Evolutionary conservation across 83 land plant species (phyloP).

Genomic region (Picea mariana): DNA sequence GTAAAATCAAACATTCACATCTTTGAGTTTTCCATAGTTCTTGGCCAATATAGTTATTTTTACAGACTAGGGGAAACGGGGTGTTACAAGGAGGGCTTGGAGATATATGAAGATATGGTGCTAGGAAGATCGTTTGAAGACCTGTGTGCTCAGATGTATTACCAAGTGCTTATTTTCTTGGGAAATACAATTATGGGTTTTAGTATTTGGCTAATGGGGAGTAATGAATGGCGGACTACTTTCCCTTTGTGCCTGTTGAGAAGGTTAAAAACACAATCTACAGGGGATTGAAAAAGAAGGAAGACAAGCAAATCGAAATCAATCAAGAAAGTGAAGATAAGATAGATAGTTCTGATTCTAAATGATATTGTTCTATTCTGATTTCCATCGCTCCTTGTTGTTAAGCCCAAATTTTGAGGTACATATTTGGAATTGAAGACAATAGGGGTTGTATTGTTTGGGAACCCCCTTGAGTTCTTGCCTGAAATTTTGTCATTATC

Average conservation of each 20-base stretch:
- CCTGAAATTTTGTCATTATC: too few relatives aligned
- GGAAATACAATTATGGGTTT: constrained; percentile 56
- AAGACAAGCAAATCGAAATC: neutral
- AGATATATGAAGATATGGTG: too few relatives aligned
- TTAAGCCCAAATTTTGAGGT: neutral
- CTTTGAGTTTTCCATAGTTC: too few relatives aligned
- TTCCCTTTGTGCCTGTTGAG: constrained; percentile 75
- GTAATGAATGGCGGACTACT: constrained; percentile 38
- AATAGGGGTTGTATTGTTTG: too few relatives aligned
- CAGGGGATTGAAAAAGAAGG: neutral
- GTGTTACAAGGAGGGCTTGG: too few relatives aligned
- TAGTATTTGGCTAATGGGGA: constrained; percentile 32
- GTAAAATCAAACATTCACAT: too few relatives aligned
- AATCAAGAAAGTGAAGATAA: neutral
- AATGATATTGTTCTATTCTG: neutral
- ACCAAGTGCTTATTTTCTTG: constrained; percentile 36
- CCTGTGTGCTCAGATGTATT: too few relatives aligned
- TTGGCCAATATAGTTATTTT: too few relatives aligned
- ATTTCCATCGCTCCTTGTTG: constrained; percentile 17
- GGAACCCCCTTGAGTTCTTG: too few relatives aligned
- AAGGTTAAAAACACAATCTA: constrained; percentile 26
- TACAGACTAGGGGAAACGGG: too few relatives aligned
- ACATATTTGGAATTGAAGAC: too few relatives aligned
- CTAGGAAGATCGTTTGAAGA: too few relatives aligned
- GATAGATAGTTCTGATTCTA: neutral